Evolutionary conservation across 129 eudicot species (phyloP), one percentile per base, ranked within the genome.

Genomic region (Centaurea solstitialis): DNA sequence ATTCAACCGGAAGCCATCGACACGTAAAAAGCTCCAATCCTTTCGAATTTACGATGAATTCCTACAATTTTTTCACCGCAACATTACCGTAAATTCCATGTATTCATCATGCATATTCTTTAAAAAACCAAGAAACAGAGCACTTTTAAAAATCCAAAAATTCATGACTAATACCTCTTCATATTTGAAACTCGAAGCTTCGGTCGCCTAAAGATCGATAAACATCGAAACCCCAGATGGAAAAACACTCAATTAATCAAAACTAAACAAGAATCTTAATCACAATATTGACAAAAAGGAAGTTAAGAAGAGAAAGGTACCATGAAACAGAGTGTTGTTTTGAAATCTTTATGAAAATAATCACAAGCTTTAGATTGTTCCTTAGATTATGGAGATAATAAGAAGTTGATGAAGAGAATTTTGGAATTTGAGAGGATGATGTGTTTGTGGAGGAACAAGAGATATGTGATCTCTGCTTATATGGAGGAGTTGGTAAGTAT

Each of bases 1-100:
- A 10, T 35, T 87, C 77, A 76, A 59, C 76, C 5, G 97, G 96
- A 1, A 86, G 24, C 97, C 97, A 94, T 81, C 87, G 85, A 75
- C 98, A 94, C 15, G 96, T 92, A 77, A 94, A 94, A 9, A 94
- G 88, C 87, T 87, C 78, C 68, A 86, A 82, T 67, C 96, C 97
- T 70, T 91, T 83, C 0, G 89, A 83, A 40, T 81, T 90, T 72
- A 77, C 72, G 38, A 90, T 85, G 72, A 68, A 74, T 87, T 90
- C 97, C 97, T 94, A 87, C 30, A 35, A 39, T 5, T 7, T 3
- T n/a, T 38, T 76, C 66, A 82, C 62, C 70, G 0, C 69, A 81
- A 9, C 68, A 45, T 9, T 17, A 81, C 17, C 1, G 8, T 74
- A 50, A 81, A 5, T n/a, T 37, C 40, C 64, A 76, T 5, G 38